phyloP scores from a whole-genome alignment of 1,284 basidiomycete genomes.

The Neotropicomus parvogracilis region DNA sequence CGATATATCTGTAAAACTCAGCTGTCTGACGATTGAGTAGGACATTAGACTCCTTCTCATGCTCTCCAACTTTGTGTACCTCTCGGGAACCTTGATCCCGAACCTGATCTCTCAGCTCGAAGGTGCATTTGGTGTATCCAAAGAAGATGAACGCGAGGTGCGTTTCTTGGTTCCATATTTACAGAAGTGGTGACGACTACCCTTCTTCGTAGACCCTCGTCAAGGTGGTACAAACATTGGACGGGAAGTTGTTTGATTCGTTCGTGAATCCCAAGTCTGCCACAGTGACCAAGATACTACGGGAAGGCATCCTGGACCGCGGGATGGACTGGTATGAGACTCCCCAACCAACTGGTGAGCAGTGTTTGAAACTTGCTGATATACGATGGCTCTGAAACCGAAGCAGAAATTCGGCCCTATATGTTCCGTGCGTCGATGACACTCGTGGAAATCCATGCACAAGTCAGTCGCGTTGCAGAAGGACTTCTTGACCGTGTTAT shows the following conservation, averaged over 20 bases:
- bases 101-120: slow-evolving; percentile 80
- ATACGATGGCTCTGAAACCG: neutral
- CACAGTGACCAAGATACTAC: slow-evolving; percentile 65
- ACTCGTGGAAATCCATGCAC: slow-evolving; percentile 90
- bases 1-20: neutral
- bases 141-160: slow-evolving; percentile 74
- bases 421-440: slow-evolving; percentile 88
- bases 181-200: slow-evolving; percentile 3
- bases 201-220: slow-evolving; percentile 55
- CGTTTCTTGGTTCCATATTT: slow-evolving; percentile 11
- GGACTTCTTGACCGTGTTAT: slow-evolving; percentile 81
- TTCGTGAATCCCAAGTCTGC: slow-evolving; percentile 79
- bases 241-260: slow-evolving; percentile 83
- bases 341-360: slow-evolving; percentile 79
- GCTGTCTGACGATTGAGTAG: slow-evolving; percentile 38
- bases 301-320: slow-evolving; percentile 74
- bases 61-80: slow-evolving; percentile 83
- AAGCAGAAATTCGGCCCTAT: slow-evolving; percentile 86
- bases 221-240: slow-evolving; percentile 78
- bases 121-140: slow-evolving; percentile 69
- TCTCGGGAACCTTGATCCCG: slow-evolving; percentile 71
- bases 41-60: slow-evolving; percentile 87
- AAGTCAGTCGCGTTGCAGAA: slow-evolving; percentile 79
- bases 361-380: neutral
- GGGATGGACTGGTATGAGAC: slow-evolving; percentile 91